These are phyloP conservation scores for Stereum hirsutum DNA, from an alignment of 1,284 basidiomycete genomes.

Conservation along the genomic window DNA sequence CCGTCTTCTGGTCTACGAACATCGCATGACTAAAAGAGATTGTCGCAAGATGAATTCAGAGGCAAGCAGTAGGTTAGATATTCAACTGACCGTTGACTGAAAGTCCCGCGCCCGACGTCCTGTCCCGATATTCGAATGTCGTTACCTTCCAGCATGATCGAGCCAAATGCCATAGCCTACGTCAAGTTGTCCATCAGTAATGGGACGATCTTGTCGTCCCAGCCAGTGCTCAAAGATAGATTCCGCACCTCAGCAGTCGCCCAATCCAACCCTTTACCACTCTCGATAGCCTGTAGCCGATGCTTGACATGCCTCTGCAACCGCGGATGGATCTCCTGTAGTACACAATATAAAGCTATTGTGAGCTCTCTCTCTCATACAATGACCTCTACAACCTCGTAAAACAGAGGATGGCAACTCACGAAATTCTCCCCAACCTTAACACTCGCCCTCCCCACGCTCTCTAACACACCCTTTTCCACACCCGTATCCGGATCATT, in stretches of 20 bases:
- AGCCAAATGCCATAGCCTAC: constrained; percentile 78
- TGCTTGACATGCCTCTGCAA: constrained; percentile 74
- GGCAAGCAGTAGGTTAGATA: not conserved
- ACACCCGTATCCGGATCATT: constrained; percentile 66
- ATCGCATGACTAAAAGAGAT: constrained; percentile 63
- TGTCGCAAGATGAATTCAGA: not conserved
- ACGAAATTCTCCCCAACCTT: constrained; percentile 70
- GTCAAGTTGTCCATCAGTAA: not conserved
- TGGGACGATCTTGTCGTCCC: constrained; percentile 1
- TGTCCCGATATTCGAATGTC: constrained; percentile 85
- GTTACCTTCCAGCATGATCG: constrained; percentile 69
- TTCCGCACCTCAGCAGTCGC: constrained; percentile 71
- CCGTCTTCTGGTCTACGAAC: constrained; percentile 80
- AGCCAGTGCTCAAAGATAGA: not conserved
- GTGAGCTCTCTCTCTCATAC: constrained; percentile 6
- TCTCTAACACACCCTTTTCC: constrained; percentile 34
- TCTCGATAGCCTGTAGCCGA: constrained; percentile 63
- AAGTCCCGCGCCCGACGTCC: constrained; percentile 85
- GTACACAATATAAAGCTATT: constrained; percentile 7
- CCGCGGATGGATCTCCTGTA: constrained; percentile 70
- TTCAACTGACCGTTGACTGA: constrained; percentile 64
- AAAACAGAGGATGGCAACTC: constrained; percentile 19
- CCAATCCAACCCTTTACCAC: constrained; percentile 73
- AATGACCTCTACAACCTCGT: not conserved
- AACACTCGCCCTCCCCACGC: constrained; percentile 65